Evolutionary conservation across 768 basidiomycete species (phyloP).

Genomic region (Nidularia pulvinata): DNA sequence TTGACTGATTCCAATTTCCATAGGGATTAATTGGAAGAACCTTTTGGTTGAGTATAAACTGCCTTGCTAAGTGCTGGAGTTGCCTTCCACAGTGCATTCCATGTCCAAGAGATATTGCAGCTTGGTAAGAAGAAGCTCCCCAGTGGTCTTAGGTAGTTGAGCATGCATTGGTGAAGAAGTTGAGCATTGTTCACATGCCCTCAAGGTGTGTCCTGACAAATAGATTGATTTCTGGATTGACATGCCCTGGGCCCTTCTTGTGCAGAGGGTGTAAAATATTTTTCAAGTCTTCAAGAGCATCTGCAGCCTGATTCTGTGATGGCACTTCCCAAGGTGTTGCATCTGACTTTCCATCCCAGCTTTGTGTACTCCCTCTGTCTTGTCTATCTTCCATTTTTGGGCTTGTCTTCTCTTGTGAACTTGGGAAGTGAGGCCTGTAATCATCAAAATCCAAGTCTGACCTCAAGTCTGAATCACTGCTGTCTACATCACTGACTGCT

Average conservation of each 20-base stretch:
- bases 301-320: neutral
- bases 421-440: no score
- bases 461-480: no score
- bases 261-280: neutral
- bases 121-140: slow-evolving; percentile 14
- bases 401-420: no score
- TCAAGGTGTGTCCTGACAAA: slow-evolving; percentile 10
- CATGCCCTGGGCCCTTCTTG: slow-evolving; percentile 8
- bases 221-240: slow-evolving; percentile 9
- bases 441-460: no score
- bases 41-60: slow-evolving; percentile 11
- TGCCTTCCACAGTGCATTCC: slow-evolving; percentile 11
- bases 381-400: no score
- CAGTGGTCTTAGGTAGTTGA: slow-evolving; percentile 14
- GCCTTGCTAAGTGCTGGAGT: slow-evolving; percentile 7
- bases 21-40: slow-evolving; percentile 25
- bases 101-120: slow-evolving; percentile 11
- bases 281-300: slow-evolving; percentile 2
- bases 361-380: no score
- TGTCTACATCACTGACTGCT: no score
- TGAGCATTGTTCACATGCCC: slow-evolving; percentile 14
- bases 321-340: no score
- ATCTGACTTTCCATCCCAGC: no score
- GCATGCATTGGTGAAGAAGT: slow-evolving; percentile 8
- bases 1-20: slow-evolving; percentile 22